phyloP scores from a whole-genome alignment of 2,329 filamentous ascomycete species.

The Cryphonectria parasitica region DNA sequence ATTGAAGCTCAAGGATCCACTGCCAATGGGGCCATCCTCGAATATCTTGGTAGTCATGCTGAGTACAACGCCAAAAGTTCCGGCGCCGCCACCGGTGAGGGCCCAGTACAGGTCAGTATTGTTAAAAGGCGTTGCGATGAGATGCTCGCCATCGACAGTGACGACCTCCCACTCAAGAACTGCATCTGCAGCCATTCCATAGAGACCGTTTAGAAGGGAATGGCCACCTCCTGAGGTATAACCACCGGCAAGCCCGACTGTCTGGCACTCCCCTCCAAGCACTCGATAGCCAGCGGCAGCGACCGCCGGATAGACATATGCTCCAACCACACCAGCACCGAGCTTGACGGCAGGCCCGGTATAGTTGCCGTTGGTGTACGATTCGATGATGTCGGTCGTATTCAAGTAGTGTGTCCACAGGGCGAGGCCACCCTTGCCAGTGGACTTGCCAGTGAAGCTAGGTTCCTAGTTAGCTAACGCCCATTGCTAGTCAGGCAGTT shows the following conservation, averaged over 20 bases:
- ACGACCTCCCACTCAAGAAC: not conserved
- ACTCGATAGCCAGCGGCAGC: slow-evolving; percentile 43
- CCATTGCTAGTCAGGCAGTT: not conserved
- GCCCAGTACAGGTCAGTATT: slow-evolving; percentile 61
- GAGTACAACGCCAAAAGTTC: slow-evolving; percentile 56
- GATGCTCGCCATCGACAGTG: not conserved
- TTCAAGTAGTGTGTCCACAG: slow-evolving; percentile 28
- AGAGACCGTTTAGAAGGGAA: slow-evolving; percentile 46
- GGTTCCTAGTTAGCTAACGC: not conserved
- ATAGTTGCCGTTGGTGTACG: slow-evolving; percentile 32
- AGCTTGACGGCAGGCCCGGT: slow-evolving; percentile 35
- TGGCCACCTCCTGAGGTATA: slow-evolving; percentile 62
- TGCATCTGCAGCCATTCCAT: slow-evolving; percentile 30
- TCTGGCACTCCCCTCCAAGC: slow-evolving; percentile 52
- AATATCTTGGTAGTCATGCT: slow-evolving; percentile 54
- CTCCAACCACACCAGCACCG: slow-evolving; percentile 36
- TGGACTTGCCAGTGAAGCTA: not conserved
- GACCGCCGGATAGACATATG: slow-evolving; percentile 39
- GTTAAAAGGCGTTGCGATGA: not conserved
- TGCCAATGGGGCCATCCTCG: slow-evolving; percentile 35
- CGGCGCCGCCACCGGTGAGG: slow-evolving; percentile 54
- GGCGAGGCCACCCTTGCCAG: not conserved
- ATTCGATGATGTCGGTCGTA: not conserved
- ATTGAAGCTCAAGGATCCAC: not conserved
- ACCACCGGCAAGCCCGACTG: slow-evolving; percentile 57